Percentiles rank a stretch among this genome's conserved stretches.
These are phyloP conservation scores for Litsea cubeba DNA, from an alignment of 164 flowering plant species.

Conservation along the genomic window DNA sequence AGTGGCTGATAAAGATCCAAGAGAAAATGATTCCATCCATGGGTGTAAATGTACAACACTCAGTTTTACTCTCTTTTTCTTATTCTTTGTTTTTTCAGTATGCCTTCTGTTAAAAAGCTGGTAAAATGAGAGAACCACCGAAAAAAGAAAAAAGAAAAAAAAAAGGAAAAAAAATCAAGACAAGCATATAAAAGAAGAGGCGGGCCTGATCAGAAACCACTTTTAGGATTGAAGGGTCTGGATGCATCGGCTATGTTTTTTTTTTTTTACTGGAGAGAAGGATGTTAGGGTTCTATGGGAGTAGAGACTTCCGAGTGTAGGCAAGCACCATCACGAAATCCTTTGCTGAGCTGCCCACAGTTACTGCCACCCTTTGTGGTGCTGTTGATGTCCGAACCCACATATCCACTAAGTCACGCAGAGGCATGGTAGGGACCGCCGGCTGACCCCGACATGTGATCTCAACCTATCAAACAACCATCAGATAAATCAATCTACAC, in stretches of 20 bases:
- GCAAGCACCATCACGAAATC: slow-evolving; percentile 80
- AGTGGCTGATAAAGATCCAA: not conserved
- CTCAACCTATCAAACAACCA: slow-evolving; percentile 53
- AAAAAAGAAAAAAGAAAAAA: not conserved
- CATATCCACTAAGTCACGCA: slow-evolving; percentile 50
- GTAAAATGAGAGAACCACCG: no score
- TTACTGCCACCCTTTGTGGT: slow-evolving; percentile 38
- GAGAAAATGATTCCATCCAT: not conserved
- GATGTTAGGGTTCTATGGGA: slow-evolving; percentile 1
- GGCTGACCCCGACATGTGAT: slow-evolving; percentile 65
- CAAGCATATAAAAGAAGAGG: not conserved
- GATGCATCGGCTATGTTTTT: not conserved
- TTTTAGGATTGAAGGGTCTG: not conserved
- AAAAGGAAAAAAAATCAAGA: not conserved
- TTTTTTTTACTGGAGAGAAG: not conserved
- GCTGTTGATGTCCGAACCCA: slow-evolving; percentile 57
- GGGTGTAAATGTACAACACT: not conserved
- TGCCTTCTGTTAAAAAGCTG: not conserved
- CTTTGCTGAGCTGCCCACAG: slow-evolving; percentile 70
- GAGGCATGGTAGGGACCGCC: slow-evolving; percentile 49
- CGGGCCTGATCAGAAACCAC: not conserved
- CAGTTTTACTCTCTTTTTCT: no score
- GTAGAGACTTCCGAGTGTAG: slow-evolving; percentile 46
- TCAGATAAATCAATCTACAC: not conserved
- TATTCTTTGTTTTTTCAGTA: no score